A percentile compares a stretch with the other conserved stretches of the same genome.
Conservation (phyloP, 2,329 filamentous ascomycete genomes). For the Stylonectria norvegica region DNA sequence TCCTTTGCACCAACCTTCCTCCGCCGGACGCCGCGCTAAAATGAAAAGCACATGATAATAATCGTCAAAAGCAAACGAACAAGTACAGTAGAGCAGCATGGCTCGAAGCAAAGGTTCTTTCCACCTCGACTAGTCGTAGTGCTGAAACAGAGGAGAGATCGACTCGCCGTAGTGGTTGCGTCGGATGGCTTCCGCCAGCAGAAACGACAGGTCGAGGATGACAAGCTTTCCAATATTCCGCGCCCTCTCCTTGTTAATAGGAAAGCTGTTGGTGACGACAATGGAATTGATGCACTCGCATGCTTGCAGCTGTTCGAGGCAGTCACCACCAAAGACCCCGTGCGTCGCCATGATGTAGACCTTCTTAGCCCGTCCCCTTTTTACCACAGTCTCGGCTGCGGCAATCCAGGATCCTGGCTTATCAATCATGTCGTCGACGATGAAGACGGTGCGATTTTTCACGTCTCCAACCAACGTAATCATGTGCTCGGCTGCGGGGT, state of each 20-base stretch:
- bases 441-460: conserved; percentile 80
- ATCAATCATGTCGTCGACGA: conserved; percentile 99
- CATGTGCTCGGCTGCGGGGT: conserved; percentile 82
- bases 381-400: conserved; percentile 92
- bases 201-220: conserved; percentile 80
- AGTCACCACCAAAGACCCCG: conserved; percentile 87
- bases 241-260: conserved; percentile 72
- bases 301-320: conserved; percentile 81
- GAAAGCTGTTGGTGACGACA: conserved; percentile 96
- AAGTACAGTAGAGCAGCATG: conserved; percentile 7
- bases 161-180: conserved; percentile 95
- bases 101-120: conserved; percentile 8
- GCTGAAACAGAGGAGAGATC: conserved; percentile 67
- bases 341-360: conserved; percentile 98
- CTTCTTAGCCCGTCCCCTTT: conserved; percentile 84
- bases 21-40: conserved; percentile 37
- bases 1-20: conserved; percentile 18
- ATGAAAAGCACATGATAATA: conserved; percentile 15
- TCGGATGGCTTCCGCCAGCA: conserved; percentile 88
- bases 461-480: conserved; percentile 98
- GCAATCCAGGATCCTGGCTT: conserved; percentile 96
- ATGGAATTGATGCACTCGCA: conserved; percentile 94
- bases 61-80: conserved; percentile 11
- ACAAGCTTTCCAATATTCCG: conserved; percentile 77
- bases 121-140: conserved; percentile 48